phyloP scores from a whole-genome alignment of 2,329 filamentous ascomycete species.

The Thelonectria rubi region DNA sequence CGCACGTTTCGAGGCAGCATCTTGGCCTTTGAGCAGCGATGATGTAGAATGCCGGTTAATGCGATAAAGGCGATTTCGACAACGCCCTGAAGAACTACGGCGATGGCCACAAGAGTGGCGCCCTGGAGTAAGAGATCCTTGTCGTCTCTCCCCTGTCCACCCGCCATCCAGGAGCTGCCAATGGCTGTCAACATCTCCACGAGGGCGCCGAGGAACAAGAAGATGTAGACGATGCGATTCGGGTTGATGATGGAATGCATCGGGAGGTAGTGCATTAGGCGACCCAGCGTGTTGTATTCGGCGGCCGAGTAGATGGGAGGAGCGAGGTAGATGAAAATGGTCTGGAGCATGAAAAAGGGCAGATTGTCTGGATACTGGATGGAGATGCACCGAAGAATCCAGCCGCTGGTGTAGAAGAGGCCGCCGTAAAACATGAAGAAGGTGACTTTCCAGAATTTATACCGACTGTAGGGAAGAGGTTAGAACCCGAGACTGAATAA shows the following conservation, averaged over 20 bases:
- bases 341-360: slow-evolving; percentile 38
- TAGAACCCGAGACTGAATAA: no score
- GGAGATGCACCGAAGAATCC: slow-evolving; percentile 34
- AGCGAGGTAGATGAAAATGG: slow-evolving; percentile 38
- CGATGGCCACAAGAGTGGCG: slow-evolving; percentile 62
- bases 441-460: slow-evolving; percentile 40
- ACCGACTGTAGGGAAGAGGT: slow-evolving; percentile 20
- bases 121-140: slow-evolving; percentile 63
- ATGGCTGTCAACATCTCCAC: slow-evolving; percentile 38
- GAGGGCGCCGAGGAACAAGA: slow-evolving; percentile 37
- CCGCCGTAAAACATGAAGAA: slow-evolving; percentile 42
- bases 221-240: slow-evolving; percentile 41
- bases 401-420: slow-evolving; percentile 36
- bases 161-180: slow-evolving; percentile 39
- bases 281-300: slow-evolving; percentile 41
- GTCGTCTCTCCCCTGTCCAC: slow-evolving; percentile 51
- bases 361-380: slow-evolving; percentile 35
- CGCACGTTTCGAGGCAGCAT: slow-evolving; percentile 38
- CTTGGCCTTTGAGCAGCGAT: slow-evolving; percentile 28
- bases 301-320: slow-evolving; percentile 40
- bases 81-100: slow-evolving; percentile 52
- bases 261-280: slow-evolving; percentile 40
- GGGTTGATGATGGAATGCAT: slow-evolving; percentile 41
- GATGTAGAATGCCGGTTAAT: slow-evolving; percentile 34
- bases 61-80: slow-evolving; percentile 37